Evolutionary conservation across 441 rosid species (phyloP).

Genomic region (Flueggea neowawraea): DNA sequence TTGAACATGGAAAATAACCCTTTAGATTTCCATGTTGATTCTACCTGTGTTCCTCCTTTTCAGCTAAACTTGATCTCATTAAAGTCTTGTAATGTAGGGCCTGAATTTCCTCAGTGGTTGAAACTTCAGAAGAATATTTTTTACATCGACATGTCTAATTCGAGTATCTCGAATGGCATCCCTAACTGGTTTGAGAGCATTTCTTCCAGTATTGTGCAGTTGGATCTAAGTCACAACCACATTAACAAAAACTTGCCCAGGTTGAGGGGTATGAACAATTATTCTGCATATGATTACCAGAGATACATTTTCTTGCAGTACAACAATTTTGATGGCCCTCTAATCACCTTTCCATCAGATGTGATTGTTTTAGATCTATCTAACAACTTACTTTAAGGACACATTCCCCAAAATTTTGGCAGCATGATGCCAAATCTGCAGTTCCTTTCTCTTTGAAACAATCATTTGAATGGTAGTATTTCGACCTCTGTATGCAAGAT

Average conservation of each 20-base stretch:
- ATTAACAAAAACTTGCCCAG: neutral
- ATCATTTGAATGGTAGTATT: conserved; percentile 15
- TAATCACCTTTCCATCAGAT: conserved; percentile 11
- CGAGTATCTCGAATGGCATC: conserved; percentile 10
- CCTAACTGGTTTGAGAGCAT: conserved; percentile 22
- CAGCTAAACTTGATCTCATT: conserved; percentile 7
- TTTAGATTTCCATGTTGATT: conserved; percentile 25
- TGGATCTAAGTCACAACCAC: neutral
- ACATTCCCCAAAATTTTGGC: conserved; percentile 17
- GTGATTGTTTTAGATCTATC: conserved; percentile 4
- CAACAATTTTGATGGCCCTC: conserved; percentile 17
- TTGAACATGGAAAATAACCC: conserved; percentile 14
- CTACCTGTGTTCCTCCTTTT: conserved; percentile 25
- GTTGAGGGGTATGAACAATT: neutral
- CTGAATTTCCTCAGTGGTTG: conserved; percentile 27
- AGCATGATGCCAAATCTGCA: conserved; percentile 14
- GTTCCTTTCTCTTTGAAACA: conserved; percentile 11
- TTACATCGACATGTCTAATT: neutral
- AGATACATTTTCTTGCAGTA: neutral
- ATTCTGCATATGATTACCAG: too few species aligned
- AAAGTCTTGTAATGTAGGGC: conserved; percentile 19
- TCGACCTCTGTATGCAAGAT: conserved; percentile 3
- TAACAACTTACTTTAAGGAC: conserved; percentile 11
- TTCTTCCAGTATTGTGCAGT: too few species aligned
- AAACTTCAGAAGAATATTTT: neutral